phyloP scores from a whole-genome alignment of 2,329 filamentous ascomycete species.

The Fusarium sp. region DNA sequence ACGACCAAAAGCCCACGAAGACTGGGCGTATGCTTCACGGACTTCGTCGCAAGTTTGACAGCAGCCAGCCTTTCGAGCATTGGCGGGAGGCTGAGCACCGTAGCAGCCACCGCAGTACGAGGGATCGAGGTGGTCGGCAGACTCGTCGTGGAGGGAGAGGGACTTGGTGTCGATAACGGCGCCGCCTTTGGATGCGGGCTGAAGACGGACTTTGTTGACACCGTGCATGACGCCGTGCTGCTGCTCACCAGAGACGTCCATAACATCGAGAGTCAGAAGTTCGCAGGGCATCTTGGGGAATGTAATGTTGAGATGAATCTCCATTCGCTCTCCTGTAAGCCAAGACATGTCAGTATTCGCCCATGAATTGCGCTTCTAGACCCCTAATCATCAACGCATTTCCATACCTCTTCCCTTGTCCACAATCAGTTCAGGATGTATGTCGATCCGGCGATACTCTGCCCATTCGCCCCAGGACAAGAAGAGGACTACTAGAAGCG shows the following conservation, averaged over 20 bases:
- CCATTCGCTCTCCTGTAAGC: conserved; percentile 89
- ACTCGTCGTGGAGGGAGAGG: conserved; percentile 76
- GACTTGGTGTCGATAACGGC: conserved; percentile 79
- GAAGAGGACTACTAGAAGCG: conserved; percentile 88
- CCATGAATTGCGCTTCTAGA: not conserved
- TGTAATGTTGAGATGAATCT: conserved; percentile 97
- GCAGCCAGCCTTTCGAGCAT: conserved; percentile 85
- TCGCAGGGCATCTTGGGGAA: conserved; percentile 96
- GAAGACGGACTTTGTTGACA: conserved; percentile 89
- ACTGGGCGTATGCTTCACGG: conserved; percentile 89
- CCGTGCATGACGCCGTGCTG: conserved; percentile 95
- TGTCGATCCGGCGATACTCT: conserved; percentile 88
- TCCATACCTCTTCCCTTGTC: conserved; percentile 91
- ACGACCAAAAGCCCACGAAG: conserved; percentile 93
- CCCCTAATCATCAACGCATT: not conserved
- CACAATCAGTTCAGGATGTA: conserved; percentile 93
- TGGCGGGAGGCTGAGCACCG: conserved; percentile 81
- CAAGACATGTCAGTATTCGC: conserved; percentile 42
- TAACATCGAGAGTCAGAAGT: conserved; percentile 95
- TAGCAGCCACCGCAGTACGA: conserved; percentile 96
- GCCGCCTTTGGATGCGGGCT: conserved; percentile 80
- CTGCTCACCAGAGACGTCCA: conserved; percentile 98
- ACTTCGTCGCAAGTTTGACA: conserved; percentile 99
- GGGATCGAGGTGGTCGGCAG: conserved; percentile 85
- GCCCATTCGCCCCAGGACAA: conserved; percentile 96